phyloP scores from a whole-genome alignment of 257 asterid genomes.

The Ilex asprella region DNA sequence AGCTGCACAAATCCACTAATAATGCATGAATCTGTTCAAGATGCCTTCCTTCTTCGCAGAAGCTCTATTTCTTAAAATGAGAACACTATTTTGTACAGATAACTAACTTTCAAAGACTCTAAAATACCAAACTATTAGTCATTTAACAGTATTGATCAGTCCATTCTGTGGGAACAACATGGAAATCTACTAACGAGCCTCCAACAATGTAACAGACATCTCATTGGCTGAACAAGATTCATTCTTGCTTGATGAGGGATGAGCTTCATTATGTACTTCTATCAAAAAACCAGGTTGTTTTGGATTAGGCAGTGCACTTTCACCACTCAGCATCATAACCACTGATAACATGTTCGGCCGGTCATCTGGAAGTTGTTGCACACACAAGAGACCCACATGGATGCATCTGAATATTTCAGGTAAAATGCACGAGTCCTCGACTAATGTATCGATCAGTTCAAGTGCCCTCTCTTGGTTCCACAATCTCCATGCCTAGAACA shows the following conservation, averaged over 20 bases:
- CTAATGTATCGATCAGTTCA: constrained; percentile 29
- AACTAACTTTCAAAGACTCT: no score
- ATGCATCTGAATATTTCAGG: constrained; percentile 34
- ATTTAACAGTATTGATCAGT: background rate
- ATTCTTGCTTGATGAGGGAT: no score
- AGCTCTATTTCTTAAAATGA: no score
- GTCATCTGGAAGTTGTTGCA: constrained; percentile 23
- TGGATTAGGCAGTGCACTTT: constrained; percentile 26
- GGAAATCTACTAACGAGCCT: no score
- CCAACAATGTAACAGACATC: no score
- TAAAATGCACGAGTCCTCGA: constrained; percentile 14
- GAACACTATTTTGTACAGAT: no score
- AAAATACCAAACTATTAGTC: no score
- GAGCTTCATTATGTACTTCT: no score
- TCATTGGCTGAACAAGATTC: no score
- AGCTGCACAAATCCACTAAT: no score
- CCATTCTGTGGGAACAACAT: constrained; percentile 5
- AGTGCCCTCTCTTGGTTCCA: constrained; percentile 22
- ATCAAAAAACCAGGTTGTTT: constrained; percentile 38
- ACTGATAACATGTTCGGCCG: constrained; percentile 33
- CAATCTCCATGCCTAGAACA: constrained; percentile 32
- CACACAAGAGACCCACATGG: constrained; percentile 7
- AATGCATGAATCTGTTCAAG: no score
- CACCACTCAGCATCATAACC: constrained; percentile 31
- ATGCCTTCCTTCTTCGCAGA: no score